Evolutionary conservation across 2,329 filamentous ascomycete genomes (phyloP).

Genomic region (Sordariomycetes sp.): DNA sequence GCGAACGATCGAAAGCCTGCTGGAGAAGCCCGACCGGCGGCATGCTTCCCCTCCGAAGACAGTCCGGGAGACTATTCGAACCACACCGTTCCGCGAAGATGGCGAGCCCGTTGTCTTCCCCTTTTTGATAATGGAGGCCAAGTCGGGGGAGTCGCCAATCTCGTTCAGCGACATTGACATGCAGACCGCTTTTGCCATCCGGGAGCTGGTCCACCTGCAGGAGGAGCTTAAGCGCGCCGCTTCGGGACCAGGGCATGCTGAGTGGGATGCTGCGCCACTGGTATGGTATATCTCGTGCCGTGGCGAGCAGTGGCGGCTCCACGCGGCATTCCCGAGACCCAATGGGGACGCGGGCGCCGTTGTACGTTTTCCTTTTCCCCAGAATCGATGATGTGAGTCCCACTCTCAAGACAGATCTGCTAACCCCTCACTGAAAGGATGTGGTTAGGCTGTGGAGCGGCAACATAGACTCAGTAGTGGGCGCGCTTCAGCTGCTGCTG

Average conservation of each 20-base stretch:
- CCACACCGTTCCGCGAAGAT: background rate
- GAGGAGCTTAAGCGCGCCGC: conserved; percentile 2
- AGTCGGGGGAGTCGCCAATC: conserved; percentile 5
- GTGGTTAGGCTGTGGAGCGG: conserved; percentile 7
- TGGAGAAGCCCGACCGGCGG: background rate
- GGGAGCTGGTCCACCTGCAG: conserved; percentile 7
- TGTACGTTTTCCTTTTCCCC: background rate
- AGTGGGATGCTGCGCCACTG: conserved; percentile 1
- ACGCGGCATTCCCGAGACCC: background rate
- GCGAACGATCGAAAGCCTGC: background rate
- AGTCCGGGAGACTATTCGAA: background rate
- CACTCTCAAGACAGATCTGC: background rate
- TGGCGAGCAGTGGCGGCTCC: background rate
- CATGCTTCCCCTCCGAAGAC: background rate
- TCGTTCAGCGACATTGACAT: conserved; percentile 4
- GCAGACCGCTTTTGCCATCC: conserved; percentile 8
- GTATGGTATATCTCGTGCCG: conserved; percentile 1
- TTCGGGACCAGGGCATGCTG: background rate
- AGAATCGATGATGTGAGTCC: background rate
- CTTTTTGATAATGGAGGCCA: conserved; percentile 8
- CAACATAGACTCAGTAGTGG: background rate
- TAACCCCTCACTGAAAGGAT: background rate
- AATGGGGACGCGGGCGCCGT: background rate
- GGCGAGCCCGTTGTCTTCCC: conserved; percentile 6
- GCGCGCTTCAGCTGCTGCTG: conserved; percentile 6